Conservation (phyloP, 371 early-diverging fungal species). For the Mucor mucedo region DNA sequence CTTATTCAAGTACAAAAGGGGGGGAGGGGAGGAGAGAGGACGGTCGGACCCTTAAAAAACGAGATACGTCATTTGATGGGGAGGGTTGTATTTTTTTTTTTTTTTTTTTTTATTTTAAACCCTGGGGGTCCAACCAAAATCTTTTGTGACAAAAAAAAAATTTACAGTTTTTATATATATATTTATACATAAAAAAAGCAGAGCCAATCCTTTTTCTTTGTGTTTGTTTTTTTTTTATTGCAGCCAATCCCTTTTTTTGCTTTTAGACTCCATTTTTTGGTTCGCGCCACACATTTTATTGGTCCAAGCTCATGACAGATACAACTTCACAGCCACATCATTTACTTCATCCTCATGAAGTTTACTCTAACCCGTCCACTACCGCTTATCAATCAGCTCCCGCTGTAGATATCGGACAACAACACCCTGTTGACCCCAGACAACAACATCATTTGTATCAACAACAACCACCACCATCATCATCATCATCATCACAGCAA, state of each 20-base stretch:
- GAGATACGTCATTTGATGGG: background rate
- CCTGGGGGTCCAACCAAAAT: slow-evolving; percentile 1
- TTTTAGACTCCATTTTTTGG: slow-evolving; percentile 7
- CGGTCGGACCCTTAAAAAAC: background rate
- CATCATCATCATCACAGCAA: slow-evolving; percentile 2
- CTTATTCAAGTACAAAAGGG: too few species aligned
- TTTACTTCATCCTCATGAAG: slow-evolving; percentile 26
- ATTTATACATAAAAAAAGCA: background rate
- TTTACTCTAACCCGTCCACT: slow-evolving; percentile 9
- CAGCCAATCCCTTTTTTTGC: slow-evolving; percentile 11
- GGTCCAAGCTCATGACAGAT: slow-evolving; percentile 28
- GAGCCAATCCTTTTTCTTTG: slow-evolving; percentile 23
- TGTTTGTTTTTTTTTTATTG: slow-evolving; percentile 6
- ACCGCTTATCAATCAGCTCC: background rate
- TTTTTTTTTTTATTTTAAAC: background rate
- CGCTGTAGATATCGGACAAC: background rate
- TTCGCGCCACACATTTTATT: slow-evolving; percentile 13
- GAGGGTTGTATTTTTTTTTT: background rate
- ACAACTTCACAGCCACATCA: slow-evolving; percentile 23
- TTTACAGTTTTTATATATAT: background rate
- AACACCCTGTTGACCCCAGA: slow-evolving; percentile 10
- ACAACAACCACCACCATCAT: slow-evolving; percentile 9
- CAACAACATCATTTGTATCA: slow-evolving; percentile 12
- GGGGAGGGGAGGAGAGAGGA: too few species aligned
- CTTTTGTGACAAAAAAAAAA: background rate